Evolutionary conservation across 331 rosid genomes (phyloP).

Genomic region (Arachis monticola): DNA sequence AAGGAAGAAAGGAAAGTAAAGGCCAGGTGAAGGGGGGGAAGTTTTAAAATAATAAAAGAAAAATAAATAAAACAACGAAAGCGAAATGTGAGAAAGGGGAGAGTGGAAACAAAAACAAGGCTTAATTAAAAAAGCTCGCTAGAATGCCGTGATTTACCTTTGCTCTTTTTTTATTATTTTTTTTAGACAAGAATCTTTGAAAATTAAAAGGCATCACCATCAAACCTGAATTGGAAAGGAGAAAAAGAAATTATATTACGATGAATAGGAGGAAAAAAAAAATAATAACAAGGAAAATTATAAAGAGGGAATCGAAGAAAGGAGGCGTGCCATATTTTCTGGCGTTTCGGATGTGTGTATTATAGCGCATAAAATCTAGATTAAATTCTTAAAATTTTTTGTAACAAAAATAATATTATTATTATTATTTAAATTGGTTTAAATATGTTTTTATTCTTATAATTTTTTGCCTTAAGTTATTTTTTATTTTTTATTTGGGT

Average conservation of each 20-base stretch:
- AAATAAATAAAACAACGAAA: slow-evolving; percentile 30
- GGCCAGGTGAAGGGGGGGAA: slow-evolving; percentile 11
- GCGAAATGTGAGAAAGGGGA: slow-evolving; percentile 41
- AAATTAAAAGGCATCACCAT: slow-evolving; percentile 55
- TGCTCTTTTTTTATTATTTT: slow-evolving; percentile 35
- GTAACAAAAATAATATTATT: too few relatives aligned
- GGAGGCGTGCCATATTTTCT: background rate
- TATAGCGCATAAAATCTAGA: too few relatives aligned
- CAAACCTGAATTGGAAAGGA: slow-evolving; percentile 13
- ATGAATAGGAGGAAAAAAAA: background rate
- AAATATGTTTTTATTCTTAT: too few relatives aligned
- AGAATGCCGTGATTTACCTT: slow-evolving; percentile 69
- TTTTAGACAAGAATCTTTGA: slow-evolving; percentile 69
- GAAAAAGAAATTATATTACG: background rate
- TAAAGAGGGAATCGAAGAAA: slow-evolving; percentile 3
- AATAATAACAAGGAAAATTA: slow-evolving; percentile 2
- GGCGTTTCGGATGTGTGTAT: too few relatives aligned
- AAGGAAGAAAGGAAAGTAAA: slow-evolving; percentile 38
- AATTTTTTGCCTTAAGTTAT: too few relatives aligned
- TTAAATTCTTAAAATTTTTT: too few relatives aligned
- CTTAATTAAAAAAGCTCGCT: slow-evolving; percentile 24
- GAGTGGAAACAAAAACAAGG: background rate
- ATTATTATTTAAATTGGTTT: too few relatives aligned
- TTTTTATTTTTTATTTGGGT: too few relatives aligned
- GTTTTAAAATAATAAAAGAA: slow-evolving; percentile 19